These are phyloP conservation scores for Nidularia sp. DNA, from an alignment of 768 basidiomycete genomes.

Conservation along the genomic window DNA sequence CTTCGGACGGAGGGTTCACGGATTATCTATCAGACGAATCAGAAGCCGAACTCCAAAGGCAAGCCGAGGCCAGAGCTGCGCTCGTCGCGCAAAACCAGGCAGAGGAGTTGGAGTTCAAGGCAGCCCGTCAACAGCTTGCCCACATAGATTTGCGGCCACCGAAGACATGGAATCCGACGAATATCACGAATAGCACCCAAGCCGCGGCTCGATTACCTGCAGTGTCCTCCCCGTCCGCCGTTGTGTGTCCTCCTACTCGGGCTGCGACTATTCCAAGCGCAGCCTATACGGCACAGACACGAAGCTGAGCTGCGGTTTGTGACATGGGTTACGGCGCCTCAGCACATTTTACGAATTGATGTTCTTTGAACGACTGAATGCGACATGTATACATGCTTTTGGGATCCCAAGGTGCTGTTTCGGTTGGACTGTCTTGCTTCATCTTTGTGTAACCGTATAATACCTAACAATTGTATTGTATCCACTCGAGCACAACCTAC, in stretches of 20 bases:
- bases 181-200: slow-evolving; percentile 23
- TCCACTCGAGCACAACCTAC: no score
- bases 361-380: no score
- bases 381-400: no score
- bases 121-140: slow-evolving; percentile 74
- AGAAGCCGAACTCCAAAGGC: slow-evolving; percentile 83
- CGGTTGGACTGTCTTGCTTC: no score
- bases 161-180: slow-evolving; percentile 66
- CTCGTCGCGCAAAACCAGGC: slow-evolving; percentile 74
- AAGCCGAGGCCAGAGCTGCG: slow-evolving; percentile 78
- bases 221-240: background rate
- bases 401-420: no score
- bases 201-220: no score
- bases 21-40: slow-evolving; percentile 92
- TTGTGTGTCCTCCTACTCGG: background rate
- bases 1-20: slow-evolving; percentile 84
- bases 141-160: slow-evolving; percentile 74
- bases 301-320: background rate
- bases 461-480: no score
- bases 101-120: slow-evolving; percentile 79
- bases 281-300: background rate
- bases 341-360: no score
- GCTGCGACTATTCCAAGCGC: background rate
- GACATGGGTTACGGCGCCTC: no score
- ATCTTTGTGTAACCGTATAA: no score